phyloP scores from a whole-genome alignment of 1,139 yeast genomes.

The Pichia sp. region DNA sequence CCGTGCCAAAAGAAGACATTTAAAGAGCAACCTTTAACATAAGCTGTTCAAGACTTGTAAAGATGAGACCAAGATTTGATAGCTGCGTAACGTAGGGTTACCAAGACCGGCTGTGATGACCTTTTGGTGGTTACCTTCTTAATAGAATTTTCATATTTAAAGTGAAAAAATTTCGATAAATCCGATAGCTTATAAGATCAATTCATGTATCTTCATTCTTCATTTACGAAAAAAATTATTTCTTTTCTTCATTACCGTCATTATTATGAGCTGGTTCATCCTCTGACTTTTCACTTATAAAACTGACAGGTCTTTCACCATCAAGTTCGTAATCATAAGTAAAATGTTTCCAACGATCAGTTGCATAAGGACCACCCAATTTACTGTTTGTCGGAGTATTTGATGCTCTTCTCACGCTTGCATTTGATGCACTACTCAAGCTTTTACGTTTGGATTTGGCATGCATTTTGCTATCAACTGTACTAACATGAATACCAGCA shows the following conservation, averaged over 20 bases:
- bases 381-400: slow-evolving; percentile 1
- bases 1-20: too few relatives aligned
- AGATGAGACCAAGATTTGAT: too few relatives aligned
- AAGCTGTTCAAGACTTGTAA: too few relatives aligned
- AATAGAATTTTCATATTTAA: too few relatives aligned
- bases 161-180: too few relatives aligned
- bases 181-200: too few relatives aligned
- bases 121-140: too few relatives aligned
- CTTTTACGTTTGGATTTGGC: slow-evolving; percentile 1
- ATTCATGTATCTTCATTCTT: too few relatives aligned
- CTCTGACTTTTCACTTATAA: slow-evolving; percentile 14
- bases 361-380: slow-evolving; percentile 12
- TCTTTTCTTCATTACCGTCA: background rate
- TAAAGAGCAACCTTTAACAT: too few relatives aligned
- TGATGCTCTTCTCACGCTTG: background rate
- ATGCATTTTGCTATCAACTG: slow-evolving; percentile 14
- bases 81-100: too few relatives aligned
- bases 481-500: slow-evolving; percentile 35
- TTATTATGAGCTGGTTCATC: background rate
- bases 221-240: too few relatives aligned
- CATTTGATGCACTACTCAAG: background rate
- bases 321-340: slow-evolving; percentile 19
- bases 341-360: slow-evolving; percentile 18
- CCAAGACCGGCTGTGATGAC: too few relatives aligned
- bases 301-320: slow-evolving; percentile 20